Base-by-base conservation (phyloP, 768 basidiomycete species). In the Glaciozyma antarctica region DNA sequence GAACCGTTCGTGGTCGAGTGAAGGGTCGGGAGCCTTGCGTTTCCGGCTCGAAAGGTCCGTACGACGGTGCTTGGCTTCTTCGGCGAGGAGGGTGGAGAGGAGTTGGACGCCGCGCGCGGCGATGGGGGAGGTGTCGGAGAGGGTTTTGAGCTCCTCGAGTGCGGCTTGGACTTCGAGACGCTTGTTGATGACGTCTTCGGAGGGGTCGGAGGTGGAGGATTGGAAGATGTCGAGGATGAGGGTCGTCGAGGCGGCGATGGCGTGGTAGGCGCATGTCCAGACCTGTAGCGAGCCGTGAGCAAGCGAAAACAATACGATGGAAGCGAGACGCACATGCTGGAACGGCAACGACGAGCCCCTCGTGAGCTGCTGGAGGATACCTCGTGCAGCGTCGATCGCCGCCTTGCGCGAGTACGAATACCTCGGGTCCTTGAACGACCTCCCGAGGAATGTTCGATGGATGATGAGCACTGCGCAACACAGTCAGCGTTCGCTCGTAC, bases 221-320 rank as follows among this genome's bases (percentile, higher is more conserved):
- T 65, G 61, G 61, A 65, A 65, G n/a, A 71, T 63, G 47, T 71
- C 70, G 59, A 71, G 66, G 38, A 71, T 62, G 59, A 71, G 49
- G 13, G 61, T 65, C 4, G 66, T 71, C 13, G 66, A 61, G n/a
- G 70, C 70, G 10, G 41, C 22, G n/a, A 71, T 57, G 19, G 70
- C 64, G 63, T 71, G 70, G 34, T 51, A 51, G 4, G n/a, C n/a
- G 26, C n/a, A 24, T 2, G 47, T 51, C 49, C 49, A 51, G 49
- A 51, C 49, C 49, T 51, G 49, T 59, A 65, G 19, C 66, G 65
- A 1, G 58, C 5, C 17, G 2, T 13, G 1, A 13, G 24, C 5
- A 24, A 13, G 45, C 4, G 26, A 17, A 28, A 16, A 16, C 30
- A 21, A 48, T 9, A 8, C 47, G 2, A 2, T 8, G n/a, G n/a